Evolutionary conservation across 257 asterid genomes (phyloP).

Genomic region (Solanum pinnatisectum): DNA sequence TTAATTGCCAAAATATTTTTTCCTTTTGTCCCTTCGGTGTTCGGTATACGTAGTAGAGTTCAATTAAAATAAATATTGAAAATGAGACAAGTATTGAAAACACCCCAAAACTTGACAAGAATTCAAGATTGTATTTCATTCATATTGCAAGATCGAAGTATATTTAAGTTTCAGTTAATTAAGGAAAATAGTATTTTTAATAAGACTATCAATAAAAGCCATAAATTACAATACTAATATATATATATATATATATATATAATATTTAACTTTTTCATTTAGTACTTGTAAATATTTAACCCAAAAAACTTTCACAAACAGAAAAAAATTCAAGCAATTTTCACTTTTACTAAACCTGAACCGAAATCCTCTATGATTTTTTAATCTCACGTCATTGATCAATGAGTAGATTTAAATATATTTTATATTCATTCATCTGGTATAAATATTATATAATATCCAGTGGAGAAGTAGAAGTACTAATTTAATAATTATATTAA

Average conservation of each 20-base stretch:
- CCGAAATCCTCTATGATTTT: neutral
- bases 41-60: fast-evolving
- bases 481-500: neutral
- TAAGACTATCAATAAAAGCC: too few species aligned
- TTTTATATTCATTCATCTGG: neutral
- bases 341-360: neutral
- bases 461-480: neutral
- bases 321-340: neutral
- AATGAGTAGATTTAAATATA: neutral
- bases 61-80: too few species aligned
- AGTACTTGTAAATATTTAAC: neutral
- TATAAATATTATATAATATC: neutral
- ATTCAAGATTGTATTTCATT: too few species aligned
- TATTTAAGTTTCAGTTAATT: too few species aligned
- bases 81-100: too few species aligned
- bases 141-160: too few species aligned
- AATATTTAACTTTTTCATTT: neutral
- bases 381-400: neutral
- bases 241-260: neutral
- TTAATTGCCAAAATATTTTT: neutral
- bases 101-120: too few species aligned
- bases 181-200: too few species aligned
- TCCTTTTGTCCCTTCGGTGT: neutral
- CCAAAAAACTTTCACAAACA: neutral
- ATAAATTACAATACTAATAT: neutral